Evolutionary conservation across 2,329 filamentous ascomycete genomes (phyloP).

Genomic region (Catunica adiposa): DNA sequence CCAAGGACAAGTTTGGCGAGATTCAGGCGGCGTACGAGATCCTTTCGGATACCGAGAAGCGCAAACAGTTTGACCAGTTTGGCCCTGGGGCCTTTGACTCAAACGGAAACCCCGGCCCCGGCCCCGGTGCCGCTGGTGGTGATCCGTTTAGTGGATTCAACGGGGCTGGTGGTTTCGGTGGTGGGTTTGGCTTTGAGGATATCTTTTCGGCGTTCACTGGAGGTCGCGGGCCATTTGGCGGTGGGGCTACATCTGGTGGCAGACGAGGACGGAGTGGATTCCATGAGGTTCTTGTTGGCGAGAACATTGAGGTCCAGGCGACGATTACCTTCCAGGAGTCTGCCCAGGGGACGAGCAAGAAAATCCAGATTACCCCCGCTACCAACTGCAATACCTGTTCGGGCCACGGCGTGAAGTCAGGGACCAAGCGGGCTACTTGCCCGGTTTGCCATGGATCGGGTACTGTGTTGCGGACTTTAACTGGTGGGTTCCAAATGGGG

Average conservation of each 20-base stretch:
- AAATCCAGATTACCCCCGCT: conserved; percentile 72
- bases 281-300: conserved; percentile 72
- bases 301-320: conserved; percentile 88
- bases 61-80: conserved; percentile 79
- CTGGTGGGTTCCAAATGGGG: conserved; percentile 90
- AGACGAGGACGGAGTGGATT: conserved; percentile 45
- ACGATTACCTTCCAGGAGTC: conserved; percentile 93
- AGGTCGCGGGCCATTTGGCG: conserved; percentile 37
- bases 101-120: conserved; percentile 35
- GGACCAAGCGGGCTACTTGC: conserved; percentile 57
- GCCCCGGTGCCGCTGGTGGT: conserved; percentile 33
- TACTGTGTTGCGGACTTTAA: conserved; percentile 72
- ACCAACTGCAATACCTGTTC: conserved; percentile 67
- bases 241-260: conserved; percentile 27
- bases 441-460: conserved; percentile 73
- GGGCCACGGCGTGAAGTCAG: conserved; percentile 71
- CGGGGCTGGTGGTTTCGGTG: conserved; percentile 49
- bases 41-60: conserved; percentile 82
- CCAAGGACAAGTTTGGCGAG: conserved; percentile 88
- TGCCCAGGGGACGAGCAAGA: conserved; percentile 76
- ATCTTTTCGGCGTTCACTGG: conserved; percentile 75
- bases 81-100: conserved; percentile 80
- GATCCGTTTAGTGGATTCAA: conserved; percentile 46
- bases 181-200: conserved; percentile 90
- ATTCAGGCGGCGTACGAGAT: conserved; percentile 90